Percentiles rank a stretch among this genome's conserved stretches.
Conservation (phyloP, 106 monocot species). For the Phalaenopsis aphrodite region DNA sequence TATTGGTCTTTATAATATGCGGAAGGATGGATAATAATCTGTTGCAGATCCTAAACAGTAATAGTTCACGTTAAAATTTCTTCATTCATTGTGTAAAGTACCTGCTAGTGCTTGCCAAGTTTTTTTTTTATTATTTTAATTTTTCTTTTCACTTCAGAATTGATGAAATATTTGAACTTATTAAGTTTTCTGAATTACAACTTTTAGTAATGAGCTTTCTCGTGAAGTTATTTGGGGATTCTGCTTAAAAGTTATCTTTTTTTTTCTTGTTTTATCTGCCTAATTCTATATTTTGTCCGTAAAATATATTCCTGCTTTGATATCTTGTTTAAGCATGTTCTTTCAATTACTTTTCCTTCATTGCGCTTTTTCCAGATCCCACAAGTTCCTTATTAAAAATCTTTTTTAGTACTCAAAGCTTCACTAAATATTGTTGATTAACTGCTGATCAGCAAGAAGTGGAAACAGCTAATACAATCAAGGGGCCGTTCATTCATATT, state of each 20-base stretch:
- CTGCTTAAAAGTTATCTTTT: no score
- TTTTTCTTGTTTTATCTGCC: neutral
- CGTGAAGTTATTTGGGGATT: no score
- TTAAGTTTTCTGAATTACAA: neutral
- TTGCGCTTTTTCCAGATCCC: neutral
- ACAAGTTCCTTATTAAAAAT: neutral
- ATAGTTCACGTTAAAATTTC: no score
- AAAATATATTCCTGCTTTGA: neutral
- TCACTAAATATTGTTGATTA: neutral
- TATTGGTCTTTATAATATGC: no score
- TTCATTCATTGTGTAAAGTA: neutral
- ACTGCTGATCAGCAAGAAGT: constrained; percentile 56
- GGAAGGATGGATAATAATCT: no score
- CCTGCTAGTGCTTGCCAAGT: neutral
- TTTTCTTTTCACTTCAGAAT: no score
- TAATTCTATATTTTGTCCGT: neutral
- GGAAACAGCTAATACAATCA: constrained; percentile 87
- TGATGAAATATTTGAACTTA: neutral
- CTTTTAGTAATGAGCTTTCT: neutral
- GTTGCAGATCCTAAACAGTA: no score
- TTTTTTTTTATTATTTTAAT: no score
- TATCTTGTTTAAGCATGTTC: neutral
- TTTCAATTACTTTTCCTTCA: neutral
- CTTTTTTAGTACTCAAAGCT: neutral
- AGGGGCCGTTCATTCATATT: constrained; percentile 92